These are phyloP conservation scores for Neoconidiobolus thromboides DNA, from an alignment of 371 early-diverging fungal species.

Conservation along the genomic window DNA sequence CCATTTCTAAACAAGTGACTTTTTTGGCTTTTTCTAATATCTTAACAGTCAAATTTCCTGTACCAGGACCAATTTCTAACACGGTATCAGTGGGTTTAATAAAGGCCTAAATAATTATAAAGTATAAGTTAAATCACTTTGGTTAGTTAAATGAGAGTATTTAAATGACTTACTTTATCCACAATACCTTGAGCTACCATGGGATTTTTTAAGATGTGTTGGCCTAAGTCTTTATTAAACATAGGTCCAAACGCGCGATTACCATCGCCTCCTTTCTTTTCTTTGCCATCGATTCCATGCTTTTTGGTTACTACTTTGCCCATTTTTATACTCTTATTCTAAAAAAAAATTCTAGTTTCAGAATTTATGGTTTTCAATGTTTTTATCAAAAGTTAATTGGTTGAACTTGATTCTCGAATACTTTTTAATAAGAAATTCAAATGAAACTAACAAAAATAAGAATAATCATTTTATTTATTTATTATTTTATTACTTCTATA, in stretches of 20 bases:
- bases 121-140: background rate
- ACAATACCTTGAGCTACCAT: slow-evolving; percentile 94
- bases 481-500: too few relatives aligned
- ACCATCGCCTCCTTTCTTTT: background rate
- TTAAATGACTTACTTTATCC: slow-evolving; percentile 56
- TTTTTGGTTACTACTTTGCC: background rate
- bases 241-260: slow-evolving; percentile 56
- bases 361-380: too few relatives aligned
- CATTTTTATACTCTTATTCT: too few relatives aligned
- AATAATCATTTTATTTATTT: too few relatives aligned
- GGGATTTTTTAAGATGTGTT: slow-evolving; percentile 99
- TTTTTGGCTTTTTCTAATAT: slow-evolving; percentile 89
- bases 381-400: too few relatives aligned
- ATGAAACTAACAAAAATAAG: too few relatives aligned
- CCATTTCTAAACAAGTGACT: slow-evolving; percentile 92
- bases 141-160: background rate
- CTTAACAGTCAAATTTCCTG: slow-evolving; percentile 98
- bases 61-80: slow-evolving; percentile 99
- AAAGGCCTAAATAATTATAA: slow-evolving; percentile 36
- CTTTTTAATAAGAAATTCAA: too few relatives aligned
- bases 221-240: slow-evolving; percentile 97
- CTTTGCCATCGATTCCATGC: background rate
- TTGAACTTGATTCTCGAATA: too few relatives aligned
- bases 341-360: too few relatives aligned
- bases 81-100: slow-evolving; percentile 89